Evolutionary conservation across 768 basidiomycete species (phyloP).

Genomic region (Mycena amicta): DNA sequence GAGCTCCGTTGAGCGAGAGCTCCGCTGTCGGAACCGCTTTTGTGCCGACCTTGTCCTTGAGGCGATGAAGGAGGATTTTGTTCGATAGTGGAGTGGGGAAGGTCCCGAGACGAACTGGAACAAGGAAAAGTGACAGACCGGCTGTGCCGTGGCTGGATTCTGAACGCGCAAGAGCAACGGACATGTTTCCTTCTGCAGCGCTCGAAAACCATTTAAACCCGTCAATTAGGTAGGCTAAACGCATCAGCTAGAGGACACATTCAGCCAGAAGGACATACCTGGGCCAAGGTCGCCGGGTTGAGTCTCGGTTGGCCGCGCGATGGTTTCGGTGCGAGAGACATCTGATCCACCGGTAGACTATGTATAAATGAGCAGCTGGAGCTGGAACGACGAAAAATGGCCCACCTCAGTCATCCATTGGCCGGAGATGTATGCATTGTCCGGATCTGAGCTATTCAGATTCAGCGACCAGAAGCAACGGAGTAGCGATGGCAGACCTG

Average conservation of each 20-base stretch:
- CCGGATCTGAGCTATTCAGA: constrained; percentile 58
- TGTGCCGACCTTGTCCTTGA: constrained; percentile 82
- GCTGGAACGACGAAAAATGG: background rate
- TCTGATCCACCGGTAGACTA: constrained; percentile 76
- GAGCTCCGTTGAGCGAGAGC: constrained; percentile 58
- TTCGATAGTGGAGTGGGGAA: constrained; percentile 51
- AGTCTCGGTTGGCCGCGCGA: constrained; percentile 41
- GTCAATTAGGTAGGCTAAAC: constrained; percentile 38
- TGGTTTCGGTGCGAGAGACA: constrained; percentile 73
- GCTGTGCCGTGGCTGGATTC: constrained; percentile 61
- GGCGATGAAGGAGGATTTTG: constrained; percentile 67
- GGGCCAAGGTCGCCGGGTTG: constrained; percentile 26
- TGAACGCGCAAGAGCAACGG: constrained; percentile 75
- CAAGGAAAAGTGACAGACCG: constrained; percentile 72
- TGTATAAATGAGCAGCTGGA: constrained; percentile 25
- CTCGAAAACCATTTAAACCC: constrained; percentile 88
- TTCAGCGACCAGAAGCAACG: background rate
- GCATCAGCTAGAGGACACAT: no score
- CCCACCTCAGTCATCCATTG: constrained; percentile 85
- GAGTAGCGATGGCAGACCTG: constrained; percentile 25
- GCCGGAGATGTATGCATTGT: constrained; percentile 66
- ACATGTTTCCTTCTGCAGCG: constrained; percentile 74
- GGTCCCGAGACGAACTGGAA: constrained; percentile 61
- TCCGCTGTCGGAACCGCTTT: constrained; percentile 76
- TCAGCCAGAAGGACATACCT: background rate